Evolutionary conservation across 1,284 basidiomycete species (phyloP), one percentile per base, ranked within the genome.

Genomic region (Ceratobasidium sp.): DNA sequence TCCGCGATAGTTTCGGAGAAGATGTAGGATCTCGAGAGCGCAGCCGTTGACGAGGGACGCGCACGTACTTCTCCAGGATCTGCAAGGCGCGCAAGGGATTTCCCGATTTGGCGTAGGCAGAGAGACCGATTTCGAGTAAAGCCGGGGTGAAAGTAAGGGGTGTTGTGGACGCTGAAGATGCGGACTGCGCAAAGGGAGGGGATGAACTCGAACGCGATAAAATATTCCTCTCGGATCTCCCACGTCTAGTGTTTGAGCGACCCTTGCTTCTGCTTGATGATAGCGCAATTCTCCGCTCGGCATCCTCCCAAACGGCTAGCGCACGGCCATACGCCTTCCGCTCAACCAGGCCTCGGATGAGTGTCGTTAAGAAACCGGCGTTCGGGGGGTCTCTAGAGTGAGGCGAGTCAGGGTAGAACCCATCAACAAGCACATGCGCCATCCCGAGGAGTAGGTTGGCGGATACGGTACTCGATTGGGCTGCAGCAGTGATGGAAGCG

Each of bases 281-380:
- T 16, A 13, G 26, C 14, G 58, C 23, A 28, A 61, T 30, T 23
- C 28, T 61, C 7, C 43, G 38, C 32, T 58, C 54, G 38, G 54
- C 43, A 32, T 70, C 54, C n/a, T 49, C 30, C 66, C 66, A 70
- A 11, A 58, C 66, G 9, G 41, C 54, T 26, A 57, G 21, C 3
- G 66, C 66, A 23, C 54, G 66, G 21, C 16, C 13, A 30, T 70
- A 70, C 14, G 66, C 52, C 21, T 58, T 57, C 13, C 54, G 52
- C 11, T 26, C 14, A 13, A 70, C 43, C 18, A 70, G 30, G 8
- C 66, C 66, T 1, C 32, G 26, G 18, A 70, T 58, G 18, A 70
- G 54, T 9, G 30, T 46, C 5, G 54, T 21, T 13, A 70, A 8
- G 30, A 70, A 70, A 16, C 26, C 9, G 5, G 26, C 43, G 28